Base-by-base conservation (phyloP, 805 yeast genomes). In the Kodamaea sagamina region DNA sequence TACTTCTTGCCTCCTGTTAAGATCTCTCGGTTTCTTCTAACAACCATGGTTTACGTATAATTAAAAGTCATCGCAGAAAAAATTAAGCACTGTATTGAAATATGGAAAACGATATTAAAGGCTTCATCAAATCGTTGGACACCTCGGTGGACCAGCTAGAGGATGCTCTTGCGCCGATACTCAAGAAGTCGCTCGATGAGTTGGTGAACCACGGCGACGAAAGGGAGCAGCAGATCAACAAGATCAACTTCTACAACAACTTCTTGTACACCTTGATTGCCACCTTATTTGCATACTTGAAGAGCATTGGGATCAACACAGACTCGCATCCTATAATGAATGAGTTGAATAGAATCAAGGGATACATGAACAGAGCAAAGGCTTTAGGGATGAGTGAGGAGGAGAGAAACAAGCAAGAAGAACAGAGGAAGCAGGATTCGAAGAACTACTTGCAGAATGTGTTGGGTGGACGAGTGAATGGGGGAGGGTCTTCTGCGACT, bases 1-100 rank as follows among this genome's bases (percentile, higher is more conserved):
- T 89, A 90, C 53, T 77, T 78, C 63, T 84, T 81, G 55, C 95
- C 97, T 26, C 95, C 89, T 6, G 96, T 86, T 60, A 90, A 82
- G 44, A 90, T 79, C 56, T 89, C 92, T 65, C 96, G 79, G 63
- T 92, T 90, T 3, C 75, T 70, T 52, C 68, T 65, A 37, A 51
- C 43, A 19, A 53, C 46, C n/a, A 55, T 38, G 15, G 39, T 21
- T 25, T n/a, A 29, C 17, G 15, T 12, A 11, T 25, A 26, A 27
- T 35, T 32, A 35, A 19, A 16, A 26, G 35, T 13, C 38, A 34
- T 39, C 40, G 39, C 41, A 34, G 13, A 35, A 39, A 38, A 39
- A 43, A 26, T 15, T 11, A 19, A 12, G 21, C 7, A 15, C 9
- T n/a, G 12, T 28, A 38, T 9, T 19, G 36, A 24, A 22, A 36